Conservation (phyloP, 2,329 filamentous ascomycete species). For the Diaporthe sp. region DNA sequence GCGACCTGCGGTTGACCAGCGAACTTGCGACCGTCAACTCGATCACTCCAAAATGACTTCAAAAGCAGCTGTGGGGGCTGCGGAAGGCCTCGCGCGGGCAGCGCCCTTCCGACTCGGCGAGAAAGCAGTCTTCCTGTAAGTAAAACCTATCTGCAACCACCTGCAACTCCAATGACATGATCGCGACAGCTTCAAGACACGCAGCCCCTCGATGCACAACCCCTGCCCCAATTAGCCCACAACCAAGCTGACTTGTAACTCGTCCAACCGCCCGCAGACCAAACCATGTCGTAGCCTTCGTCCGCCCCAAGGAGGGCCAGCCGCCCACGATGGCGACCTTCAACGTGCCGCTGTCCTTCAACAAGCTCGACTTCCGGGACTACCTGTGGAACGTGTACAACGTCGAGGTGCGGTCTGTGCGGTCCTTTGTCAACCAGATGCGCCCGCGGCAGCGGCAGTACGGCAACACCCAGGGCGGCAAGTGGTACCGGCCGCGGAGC, state of each 20-base stretch:
- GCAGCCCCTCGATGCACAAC: not conserved
- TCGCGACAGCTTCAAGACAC: not conserved
- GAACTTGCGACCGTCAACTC: not conserved
- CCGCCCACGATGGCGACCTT: slow-evolving; percentile 90
- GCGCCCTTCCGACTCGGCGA: slow-evolving; percentile 63
- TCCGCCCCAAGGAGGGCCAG: slow-evolving; percentile 77
- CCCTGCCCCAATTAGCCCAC: not conserved
- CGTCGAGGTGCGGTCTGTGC: slow-evolving; percentile 79
- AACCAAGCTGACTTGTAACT: not conserved
- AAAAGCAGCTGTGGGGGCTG: slow-evolving; percentile 51
- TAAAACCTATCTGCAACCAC: slow-evolving; percentile 34
- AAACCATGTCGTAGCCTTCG: slow-evolving; percentile 83
- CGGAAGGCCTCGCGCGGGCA: slow-evolving; percentile 53
- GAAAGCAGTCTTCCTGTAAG: slow-evolving; percentile 71
- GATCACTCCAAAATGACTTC: slow-evolving; percentile 36
- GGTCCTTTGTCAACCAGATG: slow-evolving; percentile 83
- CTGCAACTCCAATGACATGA: not conserved
- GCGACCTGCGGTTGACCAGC: slow-evolving; percentile 27
- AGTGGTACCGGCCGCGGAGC: slow-evolving; percentile 78
- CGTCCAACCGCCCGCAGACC: slow-evolving; percentile 68
- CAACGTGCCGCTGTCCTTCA: slow-evolving; percentile 90
- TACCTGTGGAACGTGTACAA: slow-evolving; percentile 92
- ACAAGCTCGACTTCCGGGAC: slow-evolving; percentile 96
- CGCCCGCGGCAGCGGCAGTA: slow-evolving; percentile 69
- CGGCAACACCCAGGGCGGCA: slow-evolving; percentile 59